Evolutionary conservation across 2,329 filamentous ascomycete species (phyloP).

Genomic region (Coniochaeta ligniaria): DNA sequence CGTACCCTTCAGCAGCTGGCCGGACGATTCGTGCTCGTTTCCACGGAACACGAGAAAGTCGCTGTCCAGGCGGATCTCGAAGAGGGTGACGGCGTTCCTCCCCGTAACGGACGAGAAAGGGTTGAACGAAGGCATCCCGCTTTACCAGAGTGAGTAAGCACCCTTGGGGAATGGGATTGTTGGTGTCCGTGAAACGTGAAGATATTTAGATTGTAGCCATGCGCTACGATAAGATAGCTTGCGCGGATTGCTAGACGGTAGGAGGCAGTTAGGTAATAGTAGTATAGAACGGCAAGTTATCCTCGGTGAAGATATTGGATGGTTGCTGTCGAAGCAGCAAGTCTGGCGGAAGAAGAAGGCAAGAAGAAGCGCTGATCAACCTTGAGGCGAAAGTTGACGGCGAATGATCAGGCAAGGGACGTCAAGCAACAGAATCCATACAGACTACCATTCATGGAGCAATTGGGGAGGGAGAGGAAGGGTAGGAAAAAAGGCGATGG

Average conservation of each 20-base stretch:
- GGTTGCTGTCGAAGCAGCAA: background rate
- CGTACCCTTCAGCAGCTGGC: conserved; percentile 65
- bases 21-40: conserved; percentile 65
- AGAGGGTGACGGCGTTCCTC: conserved; percentile 44
- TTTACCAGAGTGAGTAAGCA: background rate
- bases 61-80: conserved; percentile 61
- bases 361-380: background rate
- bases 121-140: conserved; percentile 47
- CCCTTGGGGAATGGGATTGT: background rate
- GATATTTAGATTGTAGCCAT: background rate
- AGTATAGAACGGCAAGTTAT: background rate
- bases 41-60: conserved; percentile 76
- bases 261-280: background rate
- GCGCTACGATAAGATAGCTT: background rate
- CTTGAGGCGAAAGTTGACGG: background rate
- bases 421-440: background rate
- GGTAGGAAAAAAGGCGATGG: background rate
- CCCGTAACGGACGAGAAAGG: conserved; percentile 45
- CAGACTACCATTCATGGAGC: background rate
- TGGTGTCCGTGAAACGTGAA: background rate
- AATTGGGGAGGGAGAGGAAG: background rate
- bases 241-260: background rate
- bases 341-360: background rate
- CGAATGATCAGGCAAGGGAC: background rate
- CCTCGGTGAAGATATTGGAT: background rate